These are phyloP conservation scores for Rhodotorula mucilaginosa DNA, from an alignment of 1,284 basidiomycete species.

Conservation along the genomic window DNA sequence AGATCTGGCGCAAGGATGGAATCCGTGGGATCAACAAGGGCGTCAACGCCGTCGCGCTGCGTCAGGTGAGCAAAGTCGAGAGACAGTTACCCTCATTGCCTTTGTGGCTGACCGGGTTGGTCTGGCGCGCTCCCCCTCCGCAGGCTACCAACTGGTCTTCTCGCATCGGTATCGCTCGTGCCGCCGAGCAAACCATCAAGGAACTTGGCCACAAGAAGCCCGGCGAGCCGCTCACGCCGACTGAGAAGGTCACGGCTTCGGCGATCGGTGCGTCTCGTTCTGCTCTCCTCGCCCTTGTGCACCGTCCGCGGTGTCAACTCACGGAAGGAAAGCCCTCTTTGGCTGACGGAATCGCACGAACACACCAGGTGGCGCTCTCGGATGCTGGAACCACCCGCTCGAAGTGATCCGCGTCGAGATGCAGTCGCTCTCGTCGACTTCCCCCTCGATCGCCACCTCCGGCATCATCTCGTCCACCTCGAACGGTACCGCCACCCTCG, in stretches of 20 bases:
- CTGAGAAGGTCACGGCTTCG: constrained; percentile 87
- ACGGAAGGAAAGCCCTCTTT: no score
- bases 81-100: no score
- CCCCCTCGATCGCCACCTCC: background rate
- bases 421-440: constrained; percentile 87
- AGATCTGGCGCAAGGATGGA: constrained; percentile 90
- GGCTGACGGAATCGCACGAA: no score
- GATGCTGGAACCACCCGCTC: constrained; percentile 99
- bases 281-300: background rate
- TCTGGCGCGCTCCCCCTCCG: no score
- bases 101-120: background rate
- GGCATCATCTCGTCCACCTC: background rate
- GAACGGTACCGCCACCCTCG: background rate
- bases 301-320: no score
- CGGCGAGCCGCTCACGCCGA: constrained; percentile 65
- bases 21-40: constrained; percentile 97
- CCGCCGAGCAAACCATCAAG: constrained; percentile 82
- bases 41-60: constrained; percentile 87
- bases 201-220: constrained; percentile 67
- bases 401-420: constrained; percentile 90
- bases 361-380: constrained; percentile 70
- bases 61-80: constrained; percentile 88
- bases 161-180: constrained; percentile 32
- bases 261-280: constrained; percentile 58
- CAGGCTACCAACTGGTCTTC: constrained; percentile 2